Percentiles rank a stretch among this genome's conserved stretches.
phyloP scores from a whole-genome alignment of 139 green algal genomes.

The Bryopsis sp. region DNA sequence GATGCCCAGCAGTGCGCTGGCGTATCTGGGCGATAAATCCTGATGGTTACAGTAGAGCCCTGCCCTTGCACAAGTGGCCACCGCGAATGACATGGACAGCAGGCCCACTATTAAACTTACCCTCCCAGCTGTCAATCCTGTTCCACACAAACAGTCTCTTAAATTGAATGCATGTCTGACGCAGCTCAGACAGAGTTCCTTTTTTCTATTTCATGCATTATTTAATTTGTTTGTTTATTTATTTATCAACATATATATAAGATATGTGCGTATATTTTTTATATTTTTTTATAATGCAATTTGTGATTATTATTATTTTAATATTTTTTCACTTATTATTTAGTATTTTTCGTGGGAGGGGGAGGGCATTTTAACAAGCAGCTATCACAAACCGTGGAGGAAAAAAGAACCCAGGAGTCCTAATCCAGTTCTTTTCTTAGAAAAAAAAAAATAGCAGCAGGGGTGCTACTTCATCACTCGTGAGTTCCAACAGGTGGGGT shows the following conservation, averaged over 20 bases:
- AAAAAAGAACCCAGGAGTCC: neutral
- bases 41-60: slow-evolving; percentile 96
- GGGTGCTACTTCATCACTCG: neutral
- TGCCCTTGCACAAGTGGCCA: slow-evolving; percentile 70
- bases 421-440: neutral
- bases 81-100: slow-evolving; percentile 66
- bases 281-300: too few relatives aligned
- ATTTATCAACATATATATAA: too few relatives aligned
- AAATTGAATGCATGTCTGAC: too few relatives aligned
- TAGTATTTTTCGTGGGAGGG: too few relatives aligned
- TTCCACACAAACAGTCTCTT: neutral
- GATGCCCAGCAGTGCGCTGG: slow-evolving; percentile 82
- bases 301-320: too few relatives aligned
- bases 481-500: neutral
- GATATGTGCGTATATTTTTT: too few relatives aligned
- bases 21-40: slow-evolving; percentile 86
- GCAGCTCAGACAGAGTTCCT: too few relatives aligned
- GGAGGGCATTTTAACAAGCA: too few relatives aligned
- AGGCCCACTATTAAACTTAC: slow-evolving; percentile 29
- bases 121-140: neutral
- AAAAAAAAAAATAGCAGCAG: neutral
- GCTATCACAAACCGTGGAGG: neutral
- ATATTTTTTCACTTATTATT: too few relatives aligned
- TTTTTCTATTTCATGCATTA: too few relatives aligned
- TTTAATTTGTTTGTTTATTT: too few relatives aligned